Percentiles rank a stretch among this genome's conserved stretches.
Evolutionary conservation across 805 yeast genomes (phyloP).

Genomic region (Phaffomyces antillensis): DNA sequence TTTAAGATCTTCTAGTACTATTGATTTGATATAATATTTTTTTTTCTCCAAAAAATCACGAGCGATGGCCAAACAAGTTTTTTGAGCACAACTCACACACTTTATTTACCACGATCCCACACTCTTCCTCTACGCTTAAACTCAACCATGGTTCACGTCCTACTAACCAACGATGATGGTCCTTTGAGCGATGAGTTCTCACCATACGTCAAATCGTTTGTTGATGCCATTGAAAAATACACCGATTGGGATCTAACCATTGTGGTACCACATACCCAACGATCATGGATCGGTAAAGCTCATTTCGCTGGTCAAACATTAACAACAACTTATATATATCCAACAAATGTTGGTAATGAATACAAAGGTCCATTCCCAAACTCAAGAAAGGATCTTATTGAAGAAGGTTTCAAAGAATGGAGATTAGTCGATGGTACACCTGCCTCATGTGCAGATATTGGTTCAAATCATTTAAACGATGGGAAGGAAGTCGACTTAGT

Average conservation of each 20-base stretch:
- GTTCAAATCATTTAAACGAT: constrained; percentile 60
- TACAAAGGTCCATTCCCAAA: constrained; percentile 62
- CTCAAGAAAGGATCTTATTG: constrained; percentile 36
- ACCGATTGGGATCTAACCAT: constrained; percentile 85
- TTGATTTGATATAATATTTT: background rate
- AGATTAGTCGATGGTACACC: constrained; percentile 87
- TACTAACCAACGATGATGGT: constrained; percentile 90
- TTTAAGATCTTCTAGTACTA: too few species aligned
- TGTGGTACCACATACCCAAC: constrained; percentile 72
- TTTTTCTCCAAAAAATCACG: background rate
- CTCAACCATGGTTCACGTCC: constrained; percentile 6
- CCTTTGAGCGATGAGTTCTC: constrained; percentile 76
- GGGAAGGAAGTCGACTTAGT: constrained; percentile 66
- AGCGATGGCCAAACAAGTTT: background rate
- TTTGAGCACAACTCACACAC: background rate
- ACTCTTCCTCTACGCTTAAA: background rate
- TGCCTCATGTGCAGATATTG: constrained; percentile 91
- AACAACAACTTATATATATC: constrained; percentile 57
- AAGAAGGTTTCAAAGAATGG: constrained; percentile 62
- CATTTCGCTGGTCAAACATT: constrained; percentile 77
- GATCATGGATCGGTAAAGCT: constrained; percentile 98
- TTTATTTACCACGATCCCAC: too few species aligned
- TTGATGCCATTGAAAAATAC: constrained; percentile 51
- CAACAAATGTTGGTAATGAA: constrained; percentile 38
- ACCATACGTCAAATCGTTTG: constrained; percentile 79